phyloP scores from a whole-genome alignment of 257 asterid genomes.

The Solanum peruvianum region DNA sequence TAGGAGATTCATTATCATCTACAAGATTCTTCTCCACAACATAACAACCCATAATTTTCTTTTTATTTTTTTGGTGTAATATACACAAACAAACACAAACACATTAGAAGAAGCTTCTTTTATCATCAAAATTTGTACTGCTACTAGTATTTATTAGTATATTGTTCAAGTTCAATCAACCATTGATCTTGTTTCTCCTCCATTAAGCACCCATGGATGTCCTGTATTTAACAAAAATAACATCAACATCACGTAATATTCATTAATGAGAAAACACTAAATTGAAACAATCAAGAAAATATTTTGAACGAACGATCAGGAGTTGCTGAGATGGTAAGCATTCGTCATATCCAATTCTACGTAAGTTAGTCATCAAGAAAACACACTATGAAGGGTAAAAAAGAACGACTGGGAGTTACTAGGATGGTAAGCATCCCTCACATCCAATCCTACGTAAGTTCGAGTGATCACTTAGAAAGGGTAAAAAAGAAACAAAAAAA shows the following conservation, averaged over 20 bases:
- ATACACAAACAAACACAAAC: background rate
- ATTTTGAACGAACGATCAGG: background rate
- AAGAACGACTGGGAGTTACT: background rate
- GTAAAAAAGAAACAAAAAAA: background rate
- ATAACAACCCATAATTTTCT: background rate
- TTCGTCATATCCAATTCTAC: fast-evolving
- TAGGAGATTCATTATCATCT: background rate
- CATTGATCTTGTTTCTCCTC: background rate
- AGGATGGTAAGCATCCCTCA: background rate
- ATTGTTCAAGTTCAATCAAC: background rate
- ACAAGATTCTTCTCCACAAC: background rate
- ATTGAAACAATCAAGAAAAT: background rate
- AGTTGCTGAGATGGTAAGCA: background rate
- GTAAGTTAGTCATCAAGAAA: no score
- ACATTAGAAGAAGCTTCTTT: background rate
- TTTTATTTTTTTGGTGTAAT: background rate
- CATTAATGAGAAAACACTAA: background rate
- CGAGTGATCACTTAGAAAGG: no score
- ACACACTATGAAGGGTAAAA: background rate
- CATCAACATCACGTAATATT: background rate
- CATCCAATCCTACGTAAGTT: no score
- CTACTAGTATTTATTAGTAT: background rate
- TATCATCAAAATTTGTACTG: background rate
- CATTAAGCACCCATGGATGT: constrained; percentile 6
- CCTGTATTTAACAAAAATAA: background rate